A percentile compares a stretch with the other conserved stretches of the same genome.
Conservation (phyloP, 495 filamentous ascomycete species). For the Penicillium canescens region DNA sequence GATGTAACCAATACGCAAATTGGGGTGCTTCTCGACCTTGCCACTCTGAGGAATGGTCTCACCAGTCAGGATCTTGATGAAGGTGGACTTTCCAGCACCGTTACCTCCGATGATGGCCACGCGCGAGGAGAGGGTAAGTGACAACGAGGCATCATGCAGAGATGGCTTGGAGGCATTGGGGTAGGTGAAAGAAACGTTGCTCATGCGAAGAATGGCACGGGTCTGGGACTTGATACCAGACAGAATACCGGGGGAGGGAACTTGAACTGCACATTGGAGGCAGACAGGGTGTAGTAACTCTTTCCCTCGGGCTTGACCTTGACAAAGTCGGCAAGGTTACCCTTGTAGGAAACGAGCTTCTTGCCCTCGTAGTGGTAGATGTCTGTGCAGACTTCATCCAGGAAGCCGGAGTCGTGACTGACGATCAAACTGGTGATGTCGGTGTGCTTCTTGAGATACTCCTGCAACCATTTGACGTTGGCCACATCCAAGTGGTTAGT, state of each 20-base stretch:
- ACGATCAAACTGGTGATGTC: slow-evolving; percentile 98
- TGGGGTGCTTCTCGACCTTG: slow-evolving; percentile 97
- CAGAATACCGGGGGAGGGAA: slow-evolving; percentile 95
- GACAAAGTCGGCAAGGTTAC: slow-evolving; percentile 92
- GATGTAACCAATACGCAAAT: slow-evolving; percentile 98
- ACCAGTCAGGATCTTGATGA: slow-evolving; percentile 98
- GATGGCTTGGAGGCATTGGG: slow-evolving; percentile 83
- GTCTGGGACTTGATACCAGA: slow-evolving; percentile 94
- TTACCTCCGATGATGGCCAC: slow-evolving; percentile 96
- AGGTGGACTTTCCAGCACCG: slow-evolving; percentile 96
- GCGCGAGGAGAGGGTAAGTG: slow-evolving; percentile 85
- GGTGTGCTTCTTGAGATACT: slow-evolving; percentile 92
- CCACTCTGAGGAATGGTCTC: slow-evolving; percentile 85
- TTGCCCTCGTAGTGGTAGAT: slow-evolving; percentile 99
- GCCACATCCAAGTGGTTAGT: slow-evolving; percentile 98
- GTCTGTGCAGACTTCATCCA: slow-evolving; percentile 96
- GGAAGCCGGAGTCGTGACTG: slow-evolving; percentile 95
- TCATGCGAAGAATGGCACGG: slow-evolving; percentile 93
- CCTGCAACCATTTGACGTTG: slow-evolving; percentile 93
- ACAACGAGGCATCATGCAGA: slow-evolving; percentile 80
- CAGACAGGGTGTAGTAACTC: slow-evolving; percentile 96
- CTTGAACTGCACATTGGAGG: slow-evolving; percentile 90
- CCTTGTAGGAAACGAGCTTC: slow-evolving; percentile 92
- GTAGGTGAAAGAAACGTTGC: slow-evolving; percentile 85
- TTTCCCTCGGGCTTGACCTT: slow-evolving; percentile 92